These are phyloP conservation scores for Diplodia sapinea DNA, from an alignment of 2,329 filamentous ascomycete genomes.

Conservation along the genomic window DNA sequence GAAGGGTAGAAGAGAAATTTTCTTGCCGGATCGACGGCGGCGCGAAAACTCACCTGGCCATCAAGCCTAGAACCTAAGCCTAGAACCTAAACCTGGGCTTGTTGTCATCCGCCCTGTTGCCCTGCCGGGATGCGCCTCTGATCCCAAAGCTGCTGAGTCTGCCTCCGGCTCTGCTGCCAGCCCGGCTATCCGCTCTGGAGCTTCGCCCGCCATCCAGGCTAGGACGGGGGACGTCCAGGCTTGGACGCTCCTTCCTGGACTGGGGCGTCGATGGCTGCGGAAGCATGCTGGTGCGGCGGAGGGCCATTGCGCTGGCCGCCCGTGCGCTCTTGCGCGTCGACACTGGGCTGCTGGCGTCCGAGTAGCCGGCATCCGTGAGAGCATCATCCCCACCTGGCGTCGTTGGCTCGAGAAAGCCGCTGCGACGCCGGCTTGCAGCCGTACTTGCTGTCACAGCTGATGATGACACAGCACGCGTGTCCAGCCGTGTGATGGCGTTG, in stretches of 20 bases:
- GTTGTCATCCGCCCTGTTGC: slow-evolving; percentile 10
- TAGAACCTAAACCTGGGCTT: slow-evolving; percentile 21
- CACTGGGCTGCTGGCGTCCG: slow-evolving; percentile 20
- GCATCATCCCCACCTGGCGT: slow-evolving; percentile 9
- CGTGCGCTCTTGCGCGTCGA: slow-evolving; percentile 25
- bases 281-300: slow-evolving; percentile 29
- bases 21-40: neutral
- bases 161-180: slow-evolving; percentile 26
- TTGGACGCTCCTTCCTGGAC: neutral
- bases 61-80: slow-evolving; percentile 13
- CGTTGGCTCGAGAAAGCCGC: slow-evolving; percentile 22
- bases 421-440: slow-evolving; percentile 4
- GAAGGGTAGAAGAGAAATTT: neutral
- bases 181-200: slow-evolving; percentile 25
- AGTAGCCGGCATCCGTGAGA: slow-evolving; percentile 16
- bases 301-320: slow-evolving; percentile 19
- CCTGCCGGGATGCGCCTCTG: slow-evolving; percentile 7
- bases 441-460: slow-evolving; percentile 3
- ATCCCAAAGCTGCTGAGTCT: slow-evolving; percentile 19
- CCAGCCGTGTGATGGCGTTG: slow-evolving; percentile 24
- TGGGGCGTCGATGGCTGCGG: slow-evolving; percentile 25
- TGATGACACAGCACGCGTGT: slow-evolving; percentile 20
- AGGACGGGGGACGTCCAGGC: slow-evolving; percentile 21
- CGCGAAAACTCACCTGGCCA: slow-evolving; percentile 4
- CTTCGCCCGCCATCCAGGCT: slow-evolving; percentile 25